phyloP scores from a whole-genome alignment of 331 rosid genomes.

The Malus hybrid region DNA sequence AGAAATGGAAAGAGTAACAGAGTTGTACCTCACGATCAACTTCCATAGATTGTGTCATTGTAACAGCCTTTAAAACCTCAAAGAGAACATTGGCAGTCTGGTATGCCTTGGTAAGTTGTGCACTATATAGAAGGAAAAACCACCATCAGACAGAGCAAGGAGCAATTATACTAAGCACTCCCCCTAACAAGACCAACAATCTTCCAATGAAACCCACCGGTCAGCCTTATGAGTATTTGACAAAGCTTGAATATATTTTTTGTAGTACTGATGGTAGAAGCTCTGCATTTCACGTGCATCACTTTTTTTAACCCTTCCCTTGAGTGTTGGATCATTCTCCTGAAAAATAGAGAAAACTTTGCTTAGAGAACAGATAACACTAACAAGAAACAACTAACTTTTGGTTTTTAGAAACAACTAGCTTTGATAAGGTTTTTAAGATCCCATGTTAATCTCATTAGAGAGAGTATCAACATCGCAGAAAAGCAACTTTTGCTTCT shows the following conservation, averaged over 20 bases:
- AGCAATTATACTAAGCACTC: background rate
- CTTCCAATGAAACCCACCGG: conserved; percentile 42
- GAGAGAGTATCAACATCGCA: background rate
- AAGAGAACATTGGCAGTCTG: conserved; percentile 97
- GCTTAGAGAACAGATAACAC: conserved; percentile 5
- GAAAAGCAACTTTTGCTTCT: background rate
- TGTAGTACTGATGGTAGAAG: conserved; percentile 95
- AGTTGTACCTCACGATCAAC: conserved; percentile 85
- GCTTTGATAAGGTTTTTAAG: background rate
- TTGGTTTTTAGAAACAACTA: background rate
- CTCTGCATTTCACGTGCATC: conserved; percentile 99
- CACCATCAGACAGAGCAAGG: conserved; percentile 1
- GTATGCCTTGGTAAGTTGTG: conserved; percentile 97
- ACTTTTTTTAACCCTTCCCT: conserved; percentile 93
- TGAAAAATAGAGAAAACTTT: conserved; percentile 16
- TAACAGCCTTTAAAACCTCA: conserved; percentile 95
- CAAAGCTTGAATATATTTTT: conserved; percentile 91
- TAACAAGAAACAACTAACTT: background rate
- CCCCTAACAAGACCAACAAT: background rate
- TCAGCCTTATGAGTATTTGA: conserved; percentile 91
- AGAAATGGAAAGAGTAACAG: background rate
- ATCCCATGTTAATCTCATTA: background rate
- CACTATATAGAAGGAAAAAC: conserved; percentile 36
- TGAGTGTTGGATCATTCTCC: conserved; percentile 98
- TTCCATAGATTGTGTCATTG: conserved; percentile 90